Evolutionary conservation across 1,139 yeast species (phyloP), one percentile per base, ranked within the genome.

Genomic region (Yamadazyma oceani): DNA sequence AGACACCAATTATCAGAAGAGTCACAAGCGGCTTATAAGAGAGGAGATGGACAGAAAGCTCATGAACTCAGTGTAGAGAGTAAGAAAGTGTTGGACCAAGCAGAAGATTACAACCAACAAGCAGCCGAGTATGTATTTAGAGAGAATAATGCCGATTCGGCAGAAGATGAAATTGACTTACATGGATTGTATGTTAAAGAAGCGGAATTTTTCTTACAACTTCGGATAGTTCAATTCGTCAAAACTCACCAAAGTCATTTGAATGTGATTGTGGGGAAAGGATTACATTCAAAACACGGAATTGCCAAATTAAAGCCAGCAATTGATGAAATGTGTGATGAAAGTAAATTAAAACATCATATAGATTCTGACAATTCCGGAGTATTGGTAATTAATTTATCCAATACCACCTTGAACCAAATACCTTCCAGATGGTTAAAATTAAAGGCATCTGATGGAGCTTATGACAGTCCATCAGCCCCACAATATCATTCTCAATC

Each of bases 61-160:
- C 82, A 84, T 51, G 78, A 78, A 40, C 67, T 86, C 41, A 84
- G 95, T 37, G 82, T 78, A 36, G 63, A 82, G 55, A 82, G 92
- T 35, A 84, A 87, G 53, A 55, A 70, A 42, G 79, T 78, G 41
- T 67, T 69, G 24, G 62, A 55, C 0, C 66, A 81, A 48, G 95
- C 90, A 27, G 95, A 88, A 39, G 60, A 68, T 29, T 78, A 72
- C 55, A 89, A 89, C 62, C 66, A 71, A 23, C 78, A 82, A 57
- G 98, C 97, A 1, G 97, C 97, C 1, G 90, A 82, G 56, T 90
- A 83, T 57, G 97, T 89, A 2, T 90, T 90, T 57, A 69, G 83
- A 33, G 92, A 85, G 50, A 92, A 92, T 58, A 92, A 92, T 55
- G 78, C 87, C 24, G 97, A 89, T 55, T 82, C 94, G 23, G 82